Evolutionary conservation across 169 alveolate species (phyloP), one percentile per base, ranked within the genome.

Genomic region (Toxoplasma gondii): DNA sequence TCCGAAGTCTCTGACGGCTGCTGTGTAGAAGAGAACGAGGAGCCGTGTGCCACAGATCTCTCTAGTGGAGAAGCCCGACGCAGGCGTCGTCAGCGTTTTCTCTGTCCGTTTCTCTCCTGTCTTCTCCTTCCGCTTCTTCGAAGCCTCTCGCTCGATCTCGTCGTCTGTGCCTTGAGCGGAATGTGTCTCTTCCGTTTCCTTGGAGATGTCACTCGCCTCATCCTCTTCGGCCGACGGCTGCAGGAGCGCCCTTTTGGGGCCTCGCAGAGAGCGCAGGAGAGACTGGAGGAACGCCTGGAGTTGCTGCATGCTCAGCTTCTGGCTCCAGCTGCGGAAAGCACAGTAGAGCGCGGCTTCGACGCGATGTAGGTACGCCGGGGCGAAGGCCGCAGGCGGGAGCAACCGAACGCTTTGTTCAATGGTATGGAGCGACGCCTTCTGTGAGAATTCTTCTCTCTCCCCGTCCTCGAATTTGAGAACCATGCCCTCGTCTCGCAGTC

Each of bases 11-110:
- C 49, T 24, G 44, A 74, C 10, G 45, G 44, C 78, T 7, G 70
- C 54, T 9, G 43, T 39, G 83, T 70, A 91, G 45, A 81, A 38
- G 43, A 91, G 78, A 34, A 91, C 78, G 45, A 91, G 39, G 38
- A 91, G 44, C 19, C 94, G 54, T 4, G 81, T 7, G 64, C 92
- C 88, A 27, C 94, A 70, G 58, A 91, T 34, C 44, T 82, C 90
- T 36, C 64, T 64, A 27, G 41, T 10, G 38, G 90, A 82, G 88
- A 31, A 31, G 22, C 24, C 10, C 88, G 82, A 4, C 44, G 86
- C 19, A 9, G 86, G 10, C 49, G 86, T 19, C n/a, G 64, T 67
- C 67, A 82, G 53, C 44, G 84, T 12, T 4, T 16, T 44, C 17
- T 36, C 81, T 24, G 81, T n/a, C 10, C 64, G n/a, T 43, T 43